phyloP scores from a whole-genome alignment of 768 basidiomycete species.

The Xerocomellus intermedius region DNA sequence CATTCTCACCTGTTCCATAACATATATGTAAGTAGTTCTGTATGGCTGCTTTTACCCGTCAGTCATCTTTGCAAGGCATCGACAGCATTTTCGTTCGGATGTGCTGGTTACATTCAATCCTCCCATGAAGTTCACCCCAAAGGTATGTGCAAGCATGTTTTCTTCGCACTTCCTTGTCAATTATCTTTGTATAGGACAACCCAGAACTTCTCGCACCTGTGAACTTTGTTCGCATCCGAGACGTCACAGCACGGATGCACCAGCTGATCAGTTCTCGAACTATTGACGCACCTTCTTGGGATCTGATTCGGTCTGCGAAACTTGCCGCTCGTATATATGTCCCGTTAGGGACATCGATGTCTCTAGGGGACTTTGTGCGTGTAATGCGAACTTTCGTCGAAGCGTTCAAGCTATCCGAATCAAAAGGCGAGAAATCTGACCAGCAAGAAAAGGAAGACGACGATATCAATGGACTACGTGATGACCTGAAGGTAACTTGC shows the following conservation, averaged over 20 bases:
- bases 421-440: conserved; percentile 24
- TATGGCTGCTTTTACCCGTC: neutral
- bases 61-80: conserved; percentile 50
- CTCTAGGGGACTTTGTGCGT: conserved; percentile 80
- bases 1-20: conserved; percentile 75
- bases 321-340: conserved; percentile 79
- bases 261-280: conserved; percentile 73
- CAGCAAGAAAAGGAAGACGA: conserved; percentile 25
- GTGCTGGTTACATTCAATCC: conserved; percentile 81
- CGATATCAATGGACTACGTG: conserved; percentile 37
- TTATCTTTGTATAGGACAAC: conserved; percentile 46
- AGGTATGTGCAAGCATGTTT: conserved; percentile 37
- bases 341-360: conserved; percentile 85
- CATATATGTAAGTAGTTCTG: conserved; percentile 60
- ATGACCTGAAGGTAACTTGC: conserved; percentile 58
- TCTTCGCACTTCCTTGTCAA: neutral
- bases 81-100: conserved; percentile 85
- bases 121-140: conserved; percentile 63
- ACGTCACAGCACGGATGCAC: conserved; percentile 60
- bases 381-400: conserved; percentile 74
- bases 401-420: conserved; percentile 55
- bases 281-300: conserved; percentile 84
- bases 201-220: conserved; percentile 71
- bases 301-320: conserved; percentile 70
- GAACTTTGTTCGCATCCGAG: conserved; percentile 57